Evolutionary conservation across 116 monocot genomes (phyloP), one percentile per base, ranked within the genome.

Genomic region (Posidonia oceanica): DNA sequence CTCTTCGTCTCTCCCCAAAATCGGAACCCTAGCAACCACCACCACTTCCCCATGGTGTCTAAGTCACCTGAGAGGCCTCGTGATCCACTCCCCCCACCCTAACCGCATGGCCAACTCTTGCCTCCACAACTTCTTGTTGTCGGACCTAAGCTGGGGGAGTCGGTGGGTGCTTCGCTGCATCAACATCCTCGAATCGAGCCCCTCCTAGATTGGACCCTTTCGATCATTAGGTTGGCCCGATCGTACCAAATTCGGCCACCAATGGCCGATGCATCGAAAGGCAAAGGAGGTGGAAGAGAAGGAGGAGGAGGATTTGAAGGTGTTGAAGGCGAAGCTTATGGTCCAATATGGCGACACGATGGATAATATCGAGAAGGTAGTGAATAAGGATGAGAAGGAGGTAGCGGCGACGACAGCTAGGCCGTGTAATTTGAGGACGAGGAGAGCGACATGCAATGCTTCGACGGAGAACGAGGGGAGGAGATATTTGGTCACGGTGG

Each of bases 371-470:
- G 1, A 36, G 68, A 44, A 68, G 44, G 59, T 59, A n/a, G 23
- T 12, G 14, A 44, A 8, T 40, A 73, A 37, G 11, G 63, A 40
- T 7, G 62, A 18, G 61, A 61, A 71, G 59, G 41, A 71, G 60
- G 42, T 14, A 7, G 54, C 10, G 17, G 73, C 3, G 57, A 16
- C 37, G 23, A 37, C 38, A 6, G 42, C 60, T 36, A 58, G 55
- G 48, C 84, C 80, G 70, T 87, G 87, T 84, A 87, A 87, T 81
- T 62, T 79, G 54, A 68, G 87, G 69, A 74, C 40, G 54, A 61
- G 87, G 65, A 67, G 77, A 20, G 78, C 78, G 4, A 77, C 83
- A 21, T 74, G 61, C 22, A 54, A 69, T 54, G 70, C 72, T 14
- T 77, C 83, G 67, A 44, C 4, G 40, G 68, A 68, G 53, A 39